These are phyloP conservation scores for Aspergillus tubingensis DNA, from an alignment of 2,329 filamentous ascomycete genomes.

Conservation along the genomic window DNA sequence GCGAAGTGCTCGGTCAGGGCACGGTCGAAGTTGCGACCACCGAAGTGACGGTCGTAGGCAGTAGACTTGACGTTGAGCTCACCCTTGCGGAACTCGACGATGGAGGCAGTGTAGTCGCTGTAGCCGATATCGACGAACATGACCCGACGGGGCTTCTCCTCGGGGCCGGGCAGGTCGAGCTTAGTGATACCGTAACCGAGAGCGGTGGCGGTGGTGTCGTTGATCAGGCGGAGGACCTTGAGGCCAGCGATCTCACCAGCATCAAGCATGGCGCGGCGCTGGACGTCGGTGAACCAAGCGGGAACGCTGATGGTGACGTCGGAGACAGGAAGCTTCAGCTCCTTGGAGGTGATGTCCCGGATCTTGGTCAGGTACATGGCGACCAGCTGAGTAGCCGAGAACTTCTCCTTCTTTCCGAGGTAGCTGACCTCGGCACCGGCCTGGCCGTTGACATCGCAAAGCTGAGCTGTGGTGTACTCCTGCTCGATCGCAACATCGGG, in stretches of 20 bases:
- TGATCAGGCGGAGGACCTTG: slow-evolving; percentile 91
- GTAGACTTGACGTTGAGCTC: slow-evolving; percentile 93
- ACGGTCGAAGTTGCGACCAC: slow-evolving; percentile 96
- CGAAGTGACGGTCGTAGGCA: slow-evolving; percentile 91
- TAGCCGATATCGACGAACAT: slow-evolving; percentile 94
- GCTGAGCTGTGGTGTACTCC: slow-evolving; percentile 79
- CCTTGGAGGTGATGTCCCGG: slow-evolving; percentile 80
- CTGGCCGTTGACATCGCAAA: slow-evolving; percentile 90
- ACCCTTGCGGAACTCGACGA: slow-evolving; percentile 96
- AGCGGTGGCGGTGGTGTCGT: slow-evolving; percentile 94
- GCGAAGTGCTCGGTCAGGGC: slow-evolving; percentile 92
- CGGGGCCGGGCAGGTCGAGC: slow-evolving; percentile 80
- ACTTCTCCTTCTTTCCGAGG: slow-evolving; percentile 90
- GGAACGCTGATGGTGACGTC: slow-evolving; percentile 94
- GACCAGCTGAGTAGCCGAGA: slow-evolving; percentile 88
- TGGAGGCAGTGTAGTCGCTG: slow-evolving; percentile 90
- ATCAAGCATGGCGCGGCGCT: slow-evolving; percentile 86
- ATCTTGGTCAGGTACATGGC: slow-evolving; percentile 97
- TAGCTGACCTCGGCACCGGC: slow-evolving; percentile 93
- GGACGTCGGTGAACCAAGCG: slow-evolving; percentile 94
- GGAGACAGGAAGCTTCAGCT: slow-evolving; percentile 87
- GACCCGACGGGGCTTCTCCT: slow-evolving; percentile 90
- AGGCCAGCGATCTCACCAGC: slow-evolving; percentile 91
- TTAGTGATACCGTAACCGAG: slow-evolving; percentile 98
- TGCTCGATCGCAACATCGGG: slow-evolving; percentile 93